Base-by-base conservation (phyloP, 2,329 filamentous ascomycete genomes). In the Fusarium coicis region DNA sequence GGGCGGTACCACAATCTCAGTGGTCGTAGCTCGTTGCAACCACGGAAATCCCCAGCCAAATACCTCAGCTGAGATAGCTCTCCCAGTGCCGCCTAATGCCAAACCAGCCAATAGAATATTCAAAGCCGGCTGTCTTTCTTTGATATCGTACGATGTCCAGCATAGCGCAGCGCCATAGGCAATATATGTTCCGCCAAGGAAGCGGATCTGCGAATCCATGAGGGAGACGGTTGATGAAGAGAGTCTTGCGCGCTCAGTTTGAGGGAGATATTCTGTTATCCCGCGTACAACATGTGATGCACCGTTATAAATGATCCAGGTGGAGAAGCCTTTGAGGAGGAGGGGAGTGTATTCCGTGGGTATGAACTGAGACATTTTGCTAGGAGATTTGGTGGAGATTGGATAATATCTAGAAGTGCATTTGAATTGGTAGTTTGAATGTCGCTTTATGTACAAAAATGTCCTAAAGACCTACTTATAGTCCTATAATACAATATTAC, bases 151-250 rank as follows among this genome's bases (percentile, higher is more conserved):
- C 4, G 54, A 37, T 1, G 60, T 16, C 60, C 60, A 63, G 10
- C n/a, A 42, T 21, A 59, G 21, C 1, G 23, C 19, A 10, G 60
- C 37, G 15, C 54, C 43, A 10, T 36, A 60, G 7, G 43, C 60
- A 30, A 49, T 28, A 5, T 49, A 47, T 9, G 37, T 10, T 5
- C 18, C 60, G 3, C 60, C 54, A 0, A 63, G 60, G 8, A 63
- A 63, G 1, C 54, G 54, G 1, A 49, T 28, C 14, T 63, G 60
- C 2, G 60, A 63, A 3, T 63, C 60, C 23, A 63, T 32, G 18
- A 36, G 26, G 36, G 36, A 40, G 5, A 34, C 14, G 8, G 37
- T 37, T 6, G 32, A 15, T 5, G 30, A 5, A 5, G 60, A 18
- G 9, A 63, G n/a, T 28, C 30, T n/a, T n/a, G 28, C 16, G 23